Base-by-base conservation (phyloP, 495 filamentous ascomycete species). In the Penicillium odoratum region DNA sequence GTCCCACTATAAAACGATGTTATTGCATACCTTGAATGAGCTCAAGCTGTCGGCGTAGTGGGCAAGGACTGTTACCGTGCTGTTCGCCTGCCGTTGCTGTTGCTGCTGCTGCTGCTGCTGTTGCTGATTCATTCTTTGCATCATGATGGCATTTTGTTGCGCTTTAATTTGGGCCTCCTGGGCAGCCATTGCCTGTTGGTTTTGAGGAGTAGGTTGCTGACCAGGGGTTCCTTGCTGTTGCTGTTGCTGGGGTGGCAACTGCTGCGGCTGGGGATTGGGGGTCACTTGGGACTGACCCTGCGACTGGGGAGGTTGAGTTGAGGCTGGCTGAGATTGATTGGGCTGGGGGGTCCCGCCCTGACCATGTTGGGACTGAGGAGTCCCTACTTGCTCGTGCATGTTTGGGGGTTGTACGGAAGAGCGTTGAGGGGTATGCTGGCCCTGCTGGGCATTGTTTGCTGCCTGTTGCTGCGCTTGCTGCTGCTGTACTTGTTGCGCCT, bases 31-130 rank as follows among this genome's bases (percentile, higher is more conserved):
- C 31, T 74, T 70, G 64, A 88, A 90, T 51, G 76, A 78, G 60
- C 87, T 88, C 10, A 96, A 72, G 49, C 87, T 74, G 64, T 93
- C 88, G 25, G 82, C 81, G 62, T 93, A 93, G 51, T 79, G 77
- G 60, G 88, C 78, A 40, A 97, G 72, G 58, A 78, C 83, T 50
- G 93, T 64, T 10, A 90, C 70, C 28, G 81, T 81, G 8, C 80
- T 64, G 4, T 85, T 85, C 58, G 83, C 1, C 21, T 21, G 21
- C 21, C 21, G 21, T 21, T 36, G 33, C 9, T 33, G 31, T 10
- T 33, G 31, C 31, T 33, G 84, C 9, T 33, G 31, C 31, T 33
- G 31, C 31, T 33, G 84, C 62, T 83, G n/a, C 16, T 29, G 29
- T 38, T 47, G 44, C 28, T 45, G 74, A 18, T 70, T 69, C 51